Evolutionary conservation across 305 asterid species (phyloP).

Genomic region (Fraxinus sp.): DNA sequence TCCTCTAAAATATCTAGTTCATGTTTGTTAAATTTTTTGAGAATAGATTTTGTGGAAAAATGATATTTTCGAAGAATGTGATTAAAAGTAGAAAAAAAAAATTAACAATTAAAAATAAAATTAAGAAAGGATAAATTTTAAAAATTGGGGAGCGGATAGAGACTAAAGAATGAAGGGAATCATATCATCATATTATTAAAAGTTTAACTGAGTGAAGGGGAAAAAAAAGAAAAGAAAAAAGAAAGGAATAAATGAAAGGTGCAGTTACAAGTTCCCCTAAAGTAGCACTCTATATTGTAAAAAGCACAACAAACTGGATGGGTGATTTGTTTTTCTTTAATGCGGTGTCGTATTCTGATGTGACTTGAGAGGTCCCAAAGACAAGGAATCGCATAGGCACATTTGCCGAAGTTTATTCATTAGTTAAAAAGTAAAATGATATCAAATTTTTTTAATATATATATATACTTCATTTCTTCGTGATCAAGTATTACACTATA

Average conservation of each 20-base stretch:
- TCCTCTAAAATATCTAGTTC: not conserved
- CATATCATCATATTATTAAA: not conserved
- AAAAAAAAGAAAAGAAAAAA: not conserved
- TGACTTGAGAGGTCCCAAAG: conserved; percentile 26
- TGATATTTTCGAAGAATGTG: not conserved
- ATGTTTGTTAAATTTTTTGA: not conserved
- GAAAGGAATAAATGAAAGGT: not conserved
- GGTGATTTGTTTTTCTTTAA: conserved; percentile 28
- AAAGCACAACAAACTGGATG: conserved; percentile 37
- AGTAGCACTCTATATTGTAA: conserved; percentile 26
- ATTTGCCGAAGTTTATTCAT: not conserved
- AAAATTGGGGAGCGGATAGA: not conserved
- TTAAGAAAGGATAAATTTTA: not conserved
- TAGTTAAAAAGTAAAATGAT: not conserved
- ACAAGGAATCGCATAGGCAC: not conserved
- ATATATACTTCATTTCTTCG: not conserved
- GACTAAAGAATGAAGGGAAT: not conserved
- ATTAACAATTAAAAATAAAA: not conserved
- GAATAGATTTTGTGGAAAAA: not conserved
- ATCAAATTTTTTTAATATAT: not conserved
- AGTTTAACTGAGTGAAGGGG: not conserved
- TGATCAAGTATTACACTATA: not conserved
- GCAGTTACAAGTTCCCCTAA: conserved; percentile 1
- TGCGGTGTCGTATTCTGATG: conserved; percentile 25
- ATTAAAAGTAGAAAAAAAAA: not conserved